Base-by-base conservation (phyloP, 2,329 filamentous ascomycete genomes). In the Lecanicillium sp. region DNA sequence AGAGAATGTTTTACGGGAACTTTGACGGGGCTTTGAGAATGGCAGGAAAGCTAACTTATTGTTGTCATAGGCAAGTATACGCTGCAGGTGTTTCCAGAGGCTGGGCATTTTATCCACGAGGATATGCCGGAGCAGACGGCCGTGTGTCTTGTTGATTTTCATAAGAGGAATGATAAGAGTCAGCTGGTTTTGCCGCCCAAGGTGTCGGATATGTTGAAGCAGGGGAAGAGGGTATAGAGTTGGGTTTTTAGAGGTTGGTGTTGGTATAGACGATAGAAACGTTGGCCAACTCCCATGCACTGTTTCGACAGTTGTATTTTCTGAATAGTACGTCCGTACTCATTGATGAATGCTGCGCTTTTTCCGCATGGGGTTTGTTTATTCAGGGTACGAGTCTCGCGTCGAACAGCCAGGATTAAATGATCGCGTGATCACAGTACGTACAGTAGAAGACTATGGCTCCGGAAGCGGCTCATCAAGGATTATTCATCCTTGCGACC, bases 101-200 rank as follows among this genome's bases (percentile, higher is more conserved):
- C 92, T 2, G 92, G 92, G 1, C 92, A 98, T 59, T 98, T 98
- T 54, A 79, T 98, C 40, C 92, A 98, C 48, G 92, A 98, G 59
- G 92, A 98, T 58, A 74, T 90, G 35, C 89, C 92, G 0, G 84
- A 88, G 53, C 94, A 90, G 67, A 94, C 84, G 31, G 92, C 92
- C 1, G 71, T 83, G 49, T 74, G 87, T 8, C 66, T 96, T 37
- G 85, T 84, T 2, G 92, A 98, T 56, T 96, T 98, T 56, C 90
- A 92, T 54, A 83, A 81, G 48, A 72, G 92, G 38, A 98, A 98
- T 55, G 90, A 96, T 62, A 73, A 89, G 44, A 87, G 78, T 51
- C 75, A 81, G 9, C 59, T 98, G 42, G 83, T 96, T 2, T 66
- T 98, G 45, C 92, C 92, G 22, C 89, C 89, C 0, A 98, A 98